These are phyloP conservation scores for Austroboletus rostrupii DNA, from an alignment of 1,284 basidiomycete species.

Conservation along the genomic window DNA sequence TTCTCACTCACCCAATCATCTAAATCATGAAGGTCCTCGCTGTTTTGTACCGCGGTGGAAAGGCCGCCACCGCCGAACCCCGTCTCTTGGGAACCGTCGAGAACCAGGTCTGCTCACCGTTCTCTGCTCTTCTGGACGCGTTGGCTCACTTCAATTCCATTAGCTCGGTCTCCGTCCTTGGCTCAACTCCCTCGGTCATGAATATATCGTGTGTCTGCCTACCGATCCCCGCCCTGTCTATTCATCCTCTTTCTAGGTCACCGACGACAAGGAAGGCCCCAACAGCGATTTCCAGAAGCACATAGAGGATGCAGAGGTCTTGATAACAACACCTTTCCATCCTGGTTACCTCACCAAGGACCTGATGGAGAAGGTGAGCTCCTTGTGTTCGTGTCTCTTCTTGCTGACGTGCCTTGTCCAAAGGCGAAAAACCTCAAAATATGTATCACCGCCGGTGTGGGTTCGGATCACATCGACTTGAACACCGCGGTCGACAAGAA, in stretches of 20 bases:
- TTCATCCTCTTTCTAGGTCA: slow-evolving; percentile 46
- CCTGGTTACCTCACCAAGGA: slow-evolving; percentile 87
- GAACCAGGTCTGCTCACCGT: slow-evolving; percentile 37
- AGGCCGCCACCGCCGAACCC: slow-evolving; percentile 46
- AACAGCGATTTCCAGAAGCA: slow-evolving; percentile 87
- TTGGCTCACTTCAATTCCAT: background rate
- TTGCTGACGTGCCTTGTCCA: background rate
- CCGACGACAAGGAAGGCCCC: slow-evolving; percentile 85
- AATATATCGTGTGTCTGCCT: slow-evolving; percentile 53
- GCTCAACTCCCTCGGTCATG: slow-evolving; percentile 75
- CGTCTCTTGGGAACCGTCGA: slow-evolving; percentile 54
- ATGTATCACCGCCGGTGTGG: slow-evolving; percentile 92
- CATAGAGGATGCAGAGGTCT: slow-evolving; percentile 74
- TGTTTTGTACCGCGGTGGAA: slow-evolving; percentile 39
- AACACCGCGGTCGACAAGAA: slow-evolving; percentile 81
- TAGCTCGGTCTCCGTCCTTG: slow-evolving; percentile 73
- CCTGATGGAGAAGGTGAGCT: slow-evolving; percentile 53
- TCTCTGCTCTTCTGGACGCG: background rate
- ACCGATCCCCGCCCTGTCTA: background rate
- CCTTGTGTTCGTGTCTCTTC: slow-evolving; percentile 2
- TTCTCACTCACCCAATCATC: background rate
- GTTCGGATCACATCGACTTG: slow-evolving; percentile 91
- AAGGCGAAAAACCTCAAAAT: slow-evolving; percentile 90
- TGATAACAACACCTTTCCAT: slow-evolving; percentile 93
- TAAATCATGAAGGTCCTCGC: slow-evolving; percentile 37